Evolutionary conservation across 73 alveolate species (phyloP), one percentile per base, ranked within the genome.

Genomic region (Breviolum minutum): DNA sequence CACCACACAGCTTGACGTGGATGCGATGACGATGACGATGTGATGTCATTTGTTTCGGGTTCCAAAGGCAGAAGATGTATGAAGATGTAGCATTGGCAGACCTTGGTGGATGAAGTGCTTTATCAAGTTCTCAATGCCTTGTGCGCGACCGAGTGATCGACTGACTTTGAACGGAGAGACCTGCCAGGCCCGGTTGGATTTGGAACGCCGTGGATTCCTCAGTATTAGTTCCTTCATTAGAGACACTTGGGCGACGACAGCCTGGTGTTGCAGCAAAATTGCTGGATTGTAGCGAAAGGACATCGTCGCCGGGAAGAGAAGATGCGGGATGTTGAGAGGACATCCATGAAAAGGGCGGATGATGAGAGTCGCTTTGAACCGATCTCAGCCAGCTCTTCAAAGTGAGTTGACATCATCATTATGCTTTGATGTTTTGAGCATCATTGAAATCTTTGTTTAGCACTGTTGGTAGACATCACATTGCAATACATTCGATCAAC

Each of bases 121-220:
- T 40, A 40, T 40, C 54, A 40, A 40, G 54, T 40, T 40, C 54
- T 40, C 54, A 40, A 40, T 3, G 54, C 54, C 54, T 40, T 40
- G 54, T 40, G 54, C 54, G 54, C 54, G 54, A 40, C 54, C 54
- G 54, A 40, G 54, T 40, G 54, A 40, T 40, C 54, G 54, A 40
- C 54, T 40, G 29, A 71, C 81, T 16, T 71, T 26, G 63, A 63
- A 81, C 82, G 66, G 82, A 81, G 29, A 54, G 17, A 8, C 66
- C 63, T 29, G 91, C 61, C 62, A 90, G 96, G 96, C 96, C 27
- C 96, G 96, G 9, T 5, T 90, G 40, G 96, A 90, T 48, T 60
- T 30, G 73, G 96, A 90, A 61, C 96, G 96, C 8, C 71, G 96
- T 29, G n/a, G 26, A 27, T 71, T 27, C 74, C 96, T 90, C 32